Base-by-base conservation (phyloP, 306 rosid species). In the Vigna radiata region DNA sequence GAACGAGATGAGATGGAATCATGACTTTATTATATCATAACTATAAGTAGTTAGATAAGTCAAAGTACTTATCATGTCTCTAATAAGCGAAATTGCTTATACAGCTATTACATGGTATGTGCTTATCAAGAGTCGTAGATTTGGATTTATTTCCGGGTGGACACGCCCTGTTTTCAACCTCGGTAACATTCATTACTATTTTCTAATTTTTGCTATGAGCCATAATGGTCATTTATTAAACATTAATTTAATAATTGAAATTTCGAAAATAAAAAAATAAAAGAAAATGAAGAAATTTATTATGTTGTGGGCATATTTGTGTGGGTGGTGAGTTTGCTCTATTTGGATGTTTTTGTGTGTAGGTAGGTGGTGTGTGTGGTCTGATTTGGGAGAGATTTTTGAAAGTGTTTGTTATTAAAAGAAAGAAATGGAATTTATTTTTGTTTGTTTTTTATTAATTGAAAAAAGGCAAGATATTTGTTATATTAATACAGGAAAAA, bases 91-190 rank as follows among this genome's bases (percentile, higher is more conserved):
- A 0, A 0, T 0, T 0, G 4, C 70, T 85, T 90, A 85, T 82
- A 3, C 0, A 0, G 5, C 33, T 76, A 37, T 25, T 23, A 41
- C 44, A 48, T 0, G 37, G 0, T 11, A 2, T 15, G 0, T 9
- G 15, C 79, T 52, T 56, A 65, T 89, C 43, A 0, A 23, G 69
- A 25, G 79, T 82, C 54, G 62, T 46, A 81, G 72, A 81, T 82
- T 83, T 82, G 83, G 85, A 84, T 77, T 76, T 73, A 73, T 83
- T 80, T 77, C 82, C 85, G 84, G 83, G 86, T 73, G 58, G 75
- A 82, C 82, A 80, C 83, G 75, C 79, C 86, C 85, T 77, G 48
- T 67, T 86, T 81, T 81, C 79, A 54, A 72, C 62, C 53, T n/a
- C 73, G 71, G 16, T 72, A 77, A 78, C 48, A 44, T 48, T 58